These are phyloP conservation scores for Amanita rimosa DNA, from an alignment of 768 basidiomycete genomes.

Conservation along the genomic window DNA sequence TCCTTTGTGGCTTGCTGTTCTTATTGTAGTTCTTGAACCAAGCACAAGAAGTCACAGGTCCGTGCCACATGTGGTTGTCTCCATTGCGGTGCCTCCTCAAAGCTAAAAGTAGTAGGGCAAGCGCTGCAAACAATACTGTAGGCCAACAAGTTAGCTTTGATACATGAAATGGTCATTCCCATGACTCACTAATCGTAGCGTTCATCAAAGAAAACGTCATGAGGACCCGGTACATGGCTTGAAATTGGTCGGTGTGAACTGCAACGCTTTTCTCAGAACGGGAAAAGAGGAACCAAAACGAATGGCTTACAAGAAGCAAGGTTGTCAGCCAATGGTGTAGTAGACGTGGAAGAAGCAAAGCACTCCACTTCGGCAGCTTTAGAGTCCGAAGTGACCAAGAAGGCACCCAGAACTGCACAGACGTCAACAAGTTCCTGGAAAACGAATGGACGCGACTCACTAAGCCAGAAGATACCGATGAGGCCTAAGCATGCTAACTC, in stretches of 20 bases:
- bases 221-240: slow-evolving; percentile 80
- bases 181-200: slow-evolving; percentile 48
- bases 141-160: slow-evolving; percentile 3
- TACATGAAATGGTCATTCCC: slow-evolving; percentile 2
- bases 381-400: slow-evolving; percentile 63
- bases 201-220: slow-evolving; percentile 76
- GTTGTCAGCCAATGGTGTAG: slow-evolving; percentile 40
- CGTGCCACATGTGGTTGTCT: slow-evolving; percentile 53
- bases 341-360: slow-evolving; percentile 42
- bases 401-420: slow-evolving; percentile 59
- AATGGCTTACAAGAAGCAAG: slow-evolving; percentile 52
- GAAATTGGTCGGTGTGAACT: slow-evolving; percentile 82
- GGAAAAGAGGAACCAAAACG: neutral
- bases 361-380: slow-evolving; percentile 78
- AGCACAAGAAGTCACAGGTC: slow-evolving; percentile 57
- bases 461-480: slow-evolving; percentile 69
- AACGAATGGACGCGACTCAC: slow-evolving; percentile 25
- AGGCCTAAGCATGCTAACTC: slow-evolving; percentile 66
- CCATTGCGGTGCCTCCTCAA: slow-evolving; percentile 30
- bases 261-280: slow-evolving; percentile 7
- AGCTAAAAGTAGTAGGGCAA: slow-evolving; percentile 28
- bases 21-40: slow-evolving; percentile 56
- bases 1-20: slow-evolving; percentile 21
- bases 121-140: slow-evolving; percentile 26
- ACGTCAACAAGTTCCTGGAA: slow-evolving; percentile 9